phyloP scores from a whole-genome alignment of 2,329 filamentous ascomycete species.

The Lachnellula hyalina region DNA sequence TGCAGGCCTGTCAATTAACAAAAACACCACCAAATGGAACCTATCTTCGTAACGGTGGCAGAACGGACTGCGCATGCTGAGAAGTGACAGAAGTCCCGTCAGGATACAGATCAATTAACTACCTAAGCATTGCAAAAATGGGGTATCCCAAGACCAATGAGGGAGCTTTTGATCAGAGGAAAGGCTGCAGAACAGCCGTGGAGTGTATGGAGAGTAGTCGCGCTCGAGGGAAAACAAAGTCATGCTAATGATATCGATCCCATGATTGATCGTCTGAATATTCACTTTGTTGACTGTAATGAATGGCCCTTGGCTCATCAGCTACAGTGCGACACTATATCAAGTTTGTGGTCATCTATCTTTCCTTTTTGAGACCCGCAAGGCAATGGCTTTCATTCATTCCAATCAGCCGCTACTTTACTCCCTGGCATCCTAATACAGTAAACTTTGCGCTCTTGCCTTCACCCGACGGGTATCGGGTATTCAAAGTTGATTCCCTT shows the following conservation, averaged over 20 bases:
- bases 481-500: background rate
- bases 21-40: no score
- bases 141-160: slow-evolving; percentile 13
- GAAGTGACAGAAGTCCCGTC: no score
- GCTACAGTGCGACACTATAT: no score
- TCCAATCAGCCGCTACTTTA: background rate
- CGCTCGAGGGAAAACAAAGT: slow-evolving; percentile 22
- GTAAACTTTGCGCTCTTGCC: background rate
- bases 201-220: slow-evolving; percentile 17
- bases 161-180: slow-evolving; percentile 21
- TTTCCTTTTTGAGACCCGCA: background rate
- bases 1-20: no score
- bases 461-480: background rate
- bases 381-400: background rate
- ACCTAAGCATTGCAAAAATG: slow-evolving; percentile 9
- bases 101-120: no score
- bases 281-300: no score
- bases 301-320: no score
- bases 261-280: background rate
- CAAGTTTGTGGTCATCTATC: background rate
- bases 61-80: no score
- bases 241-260: slow-evolving; percentile 11
- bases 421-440: background rate
- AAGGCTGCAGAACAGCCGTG: slow-evolving; percentile 19
- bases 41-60: no score